Base-by-base conservation (phyloP, 164 flowering plant species). In the Nymphaea thermarum region DNA sequence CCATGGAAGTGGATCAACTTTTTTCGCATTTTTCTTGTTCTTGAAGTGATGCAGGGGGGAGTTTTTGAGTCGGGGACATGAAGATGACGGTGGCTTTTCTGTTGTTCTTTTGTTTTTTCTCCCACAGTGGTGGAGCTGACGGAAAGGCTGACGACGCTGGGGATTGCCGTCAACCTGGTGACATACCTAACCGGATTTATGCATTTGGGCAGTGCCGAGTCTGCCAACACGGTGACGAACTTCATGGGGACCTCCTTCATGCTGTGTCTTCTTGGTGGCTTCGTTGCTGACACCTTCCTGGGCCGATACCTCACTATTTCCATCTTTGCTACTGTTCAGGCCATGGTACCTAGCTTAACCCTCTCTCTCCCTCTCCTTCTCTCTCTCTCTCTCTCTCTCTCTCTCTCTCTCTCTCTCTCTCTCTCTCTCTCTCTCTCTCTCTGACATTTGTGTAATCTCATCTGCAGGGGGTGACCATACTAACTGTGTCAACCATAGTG, bases 211-310 rank as follows among this genome's bases (percentile, higher is more conserved):
- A 90, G 79, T 79, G 96, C 99, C 2, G 69, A 65, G 68, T 71
- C 99, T 0, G 99, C 99, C 59, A 94, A 88, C 74, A 80, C 82
- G 1, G 96, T 88, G 68, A 94, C 99, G 44, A 88, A 94, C 76
- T 94, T 94, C 76, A 75, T 94, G 6, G 99, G 98, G 10, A 88
- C 98, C 47, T 90, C 96, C 43, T 91, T 90, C 85, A 84, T 94
- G 91, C 87, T 94, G 25, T 88, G 91, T 67, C 70, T 94, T 70
- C 81, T 94, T 36, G 97, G 97, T 10, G 99, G 97, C 47, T 91
- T 94, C 69, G 53, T 94, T 15, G 98, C 98, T 12, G 99, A 94
- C 74, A 85, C 99, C 5, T 94, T 82, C 60, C 85, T 94, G 4
- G 99, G 99, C 75, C 86, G 98, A 77, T 94, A 94, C 69, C 84